Evolutionary conservation across 108 stramenopile genomes (phyloP).

Genomic region (Nitzschia sp.): DNA sequence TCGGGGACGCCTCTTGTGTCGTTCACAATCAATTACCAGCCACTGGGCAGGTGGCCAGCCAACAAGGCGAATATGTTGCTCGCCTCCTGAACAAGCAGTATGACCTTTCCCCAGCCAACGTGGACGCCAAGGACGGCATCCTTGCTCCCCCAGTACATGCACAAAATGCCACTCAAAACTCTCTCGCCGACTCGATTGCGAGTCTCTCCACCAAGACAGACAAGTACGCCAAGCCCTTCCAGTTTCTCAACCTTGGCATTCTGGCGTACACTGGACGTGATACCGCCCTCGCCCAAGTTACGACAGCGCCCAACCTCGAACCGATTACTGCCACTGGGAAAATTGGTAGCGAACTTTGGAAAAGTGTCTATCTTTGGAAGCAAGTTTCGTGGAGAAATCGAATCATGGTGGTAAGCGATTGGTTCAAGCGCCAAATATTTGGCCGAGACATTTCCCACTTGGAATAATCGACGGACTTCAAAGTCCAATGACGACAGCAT

Average conservation of each 20-base stretch:
- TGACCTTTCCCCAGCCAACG: constrained; percentile 48
- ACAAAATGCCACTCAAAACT: neutral
- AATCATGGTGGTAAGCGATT: constrained; percentile 87
- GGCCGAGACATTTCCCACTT: constrained; percentile 78
- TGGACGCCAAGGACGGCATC: constrained; percentile 42
- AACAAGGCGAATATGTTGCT: constrained; percentile 91
- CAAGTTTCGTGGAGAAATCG: constrained; percentile 90
- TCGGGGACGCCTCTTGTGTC: constrained; percentile 90
- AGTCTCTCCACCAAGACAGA: constrained; percentile 48
- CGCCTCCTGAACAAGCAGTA: constrained; percentile 78
- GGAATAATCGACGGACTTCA: too few relatives aligned
- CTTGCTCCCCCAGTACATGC: constrained; percentile 46
- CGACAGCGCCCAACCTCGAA: constrained; percentile 59
- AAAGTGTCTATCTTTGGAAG: constrained; percentile 88
- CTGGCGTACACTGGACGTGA: constrained; percentile 92
- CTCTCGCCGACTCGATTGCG: constrained; percentile 68
- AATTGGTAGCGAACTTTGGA: constrained; percentile 77
- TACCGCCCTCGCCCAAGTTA: constrained; percentile 80
- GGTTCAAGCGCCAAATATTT: constrained; percentile 83
- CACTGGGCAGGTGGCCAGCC: constrained; percentile 92
- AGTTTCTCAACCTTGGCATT: constrained; percentile 94
- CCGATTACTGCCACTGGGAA: constrained; percentile 70
- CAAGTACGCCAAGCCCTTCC: constrained; percentile 89
- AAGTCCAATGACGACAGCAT: too few relatives aligned
- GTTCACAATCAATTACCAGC: constrained; percentile 70